Conservation (phyloP, 257 asterid species). For the Henckelia pumila region DNA sequence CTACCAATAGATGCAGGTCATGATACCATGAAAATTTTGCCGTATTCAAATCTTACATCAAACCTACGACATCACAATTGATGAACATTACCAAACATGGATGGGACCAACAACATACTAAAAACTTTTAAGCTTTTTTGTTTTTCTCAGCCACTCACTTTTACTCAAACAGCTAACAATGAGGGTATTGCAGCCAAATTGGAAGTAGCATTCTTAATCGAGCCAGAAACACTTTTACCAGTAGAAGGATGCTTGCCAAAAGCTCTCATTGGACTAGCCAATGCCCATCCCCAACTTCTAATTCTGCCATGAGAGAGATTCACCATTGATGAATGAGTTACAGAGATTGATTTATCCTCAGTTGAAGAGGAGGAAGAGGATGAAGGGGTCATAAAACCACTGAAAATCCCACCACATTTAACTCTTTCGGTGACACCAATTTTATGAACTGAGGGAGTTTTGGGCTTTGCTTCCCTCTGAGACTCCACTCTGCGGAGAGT, state of each 20-base stretch:
- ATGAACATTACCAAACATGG: conserved; percentile 22
- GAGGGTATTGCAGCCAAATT: conserved; percentile 86
- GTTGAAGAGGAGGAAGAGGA: conserved; percentile 67
- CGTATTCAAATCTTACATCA: no score
- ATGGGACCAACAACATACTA: conserved; percentile 33
- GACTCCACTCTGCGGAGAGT: conserved; percentile 90
- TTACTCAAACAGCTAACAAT: conserved; percentile 56
- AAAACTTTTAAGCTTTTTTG: conserved; percentile 11
- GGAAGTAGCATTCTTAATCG: conserved; percentile 58
- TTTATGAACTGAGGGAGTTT: conserved; percentile 33
- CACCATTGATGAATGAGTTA: conserved; percentile 26
- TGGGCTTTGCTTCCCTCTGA: conserved; percentile 87
- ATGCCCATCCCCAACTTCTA: conserved; percentile 97
- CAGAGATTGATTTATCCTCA: conserved; percentile 44
- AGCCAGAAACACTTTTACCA: conserved; percentile 45
- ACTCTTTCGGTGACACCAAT: conserved; percentile 51
- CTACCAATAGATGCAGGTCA: no score
- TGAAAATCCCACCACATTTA: conserved; percentile 85
- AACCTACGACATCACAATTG: no score
- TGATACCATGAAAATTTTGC: no score
- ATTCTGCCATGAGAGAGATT: conserved; percentile 71
- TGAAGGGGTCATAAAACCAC: conserved; percentile 77
- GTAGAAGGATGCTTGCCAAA: conserved; percentile 52
- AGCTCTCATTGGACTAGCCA: conserved; percentile 97
- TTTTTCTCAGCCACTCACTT: conserved; percentile 51